phyloP scores from a whole-genome alignment of 164 flowering plant species.

The Umbellularia californica region DNA sequence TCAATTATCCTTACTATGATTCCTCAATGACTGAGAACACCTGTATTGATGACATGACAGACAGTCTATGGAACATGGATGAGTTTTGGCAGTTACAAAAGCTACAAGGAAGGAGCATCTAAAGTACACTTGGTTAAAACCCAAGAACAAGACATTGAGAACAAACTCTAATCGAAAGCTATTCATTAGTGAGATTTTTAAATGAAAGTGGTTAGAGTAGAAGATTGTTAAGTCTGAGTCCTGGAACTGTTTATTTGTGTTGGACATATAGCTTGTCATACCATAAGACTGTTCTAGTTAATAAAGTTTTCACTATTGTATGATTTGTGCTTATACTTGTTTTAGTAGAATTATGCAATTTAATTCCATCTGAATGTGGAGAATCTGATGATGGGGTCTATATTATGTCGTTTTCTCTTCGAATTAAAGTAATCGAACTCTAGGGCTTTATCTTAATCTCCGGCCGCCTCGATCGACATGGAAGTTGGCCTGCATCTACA shows the following conservation, averaged over 20 bases:
- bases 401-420: background rate
- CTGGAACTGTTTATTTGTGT: background rate
- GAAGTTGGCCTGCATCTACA: background rate
- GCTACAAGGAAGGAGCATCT: conserved; percentile 12
- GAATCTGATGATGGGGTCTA: no score
- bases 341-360: no score
- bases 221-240: background rate
- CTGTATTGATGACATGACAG: conserved; percentile 34
- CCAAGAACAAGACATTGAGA: background rate
- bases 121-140: background rate
- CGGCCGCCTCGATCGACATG: background rate
- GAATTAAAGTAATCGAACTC: background rate
- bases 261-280: no score
- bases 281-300: no score
- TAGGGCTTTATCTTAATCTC: background rate
- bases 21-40: conserved; percentile 26
- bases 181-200: background rate
- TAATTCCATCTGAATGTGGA: no score
- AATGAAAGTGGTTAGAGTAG: background rate
- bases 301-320: background rate
- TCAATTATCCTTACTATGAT: conserved; percentile 10
- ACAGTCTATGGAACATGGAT: conserved; percentile 41
- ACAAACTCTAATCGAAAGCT: background rate
- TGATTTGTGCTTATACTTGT: no score
- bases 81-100: conserved; percentile 41